Evolutionary conservation across 176 grass and related monocot genomes (phyloP).

Genomic region (Oryza coarctata): DNA sequence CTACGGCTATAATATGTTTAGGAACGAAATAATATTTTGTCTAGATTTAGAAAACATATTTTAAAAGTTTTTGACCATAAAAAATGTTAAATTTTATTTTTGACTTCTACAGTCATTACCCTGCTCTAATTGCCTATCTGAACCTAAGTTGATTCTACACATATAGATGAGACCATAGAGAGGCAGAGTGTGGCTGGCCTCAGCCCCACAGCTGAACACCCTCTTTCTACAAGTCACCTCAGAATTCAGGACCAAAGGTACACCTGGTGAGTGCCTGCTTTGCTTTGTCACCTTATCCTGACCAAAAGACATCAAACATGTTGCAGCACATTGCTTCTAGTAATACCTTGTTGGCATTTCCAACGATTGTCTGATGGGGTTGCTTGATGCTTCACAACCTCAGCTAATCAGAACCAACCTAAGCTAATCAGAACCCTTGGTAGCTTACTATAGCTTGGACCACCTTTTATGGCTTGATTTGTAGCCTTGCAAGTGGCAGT

Average conservation of each 20-base stretch:
- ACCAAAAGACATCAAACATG: not conserved
- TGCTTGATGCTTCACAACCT: slow-evolving; percentile 8
- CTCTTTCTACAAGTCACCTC: slow-evolving; percentile 25
- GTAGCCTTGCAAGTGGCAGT: not conserved
- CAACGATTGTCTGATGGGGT: not conserved
- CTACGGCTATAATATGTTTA: too few relatives aligned
- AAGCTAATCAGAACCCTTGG: not conserved
- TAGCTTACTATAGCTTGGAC: not conserved
- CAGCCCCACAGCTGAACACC: not conserved
- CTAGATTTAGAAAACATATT: too few relatives aligned
- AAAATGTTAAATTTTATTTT: too few relatives aligned
- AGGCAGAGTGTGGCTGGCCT: not conserved
- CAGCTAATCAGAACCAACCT: not conserved
- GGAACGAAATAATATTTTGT: too few relatives aligned
- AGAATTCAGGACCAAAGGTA: not conserved
- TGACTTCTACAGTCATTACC: too few relatives aligned
- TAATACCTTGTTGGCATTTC: not conserved
- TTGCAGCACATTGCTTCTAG: not conserved
- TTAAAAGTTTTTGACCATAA: too few relatives aligned
- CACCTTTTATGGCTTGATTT: not conserved
- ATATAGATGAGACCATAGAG: not conserved
- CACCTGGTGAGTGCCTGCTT: not conserved
- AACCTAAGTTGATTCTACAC: too few relatives aligned
- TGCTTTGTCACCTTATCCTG: slow-evolving; percentile 6
- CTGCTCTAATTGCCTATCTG: too few relatives aligned